phyloP scores from a whole-genome alignment of 345 rosid species.

The Raphanus sativus region DNA sequence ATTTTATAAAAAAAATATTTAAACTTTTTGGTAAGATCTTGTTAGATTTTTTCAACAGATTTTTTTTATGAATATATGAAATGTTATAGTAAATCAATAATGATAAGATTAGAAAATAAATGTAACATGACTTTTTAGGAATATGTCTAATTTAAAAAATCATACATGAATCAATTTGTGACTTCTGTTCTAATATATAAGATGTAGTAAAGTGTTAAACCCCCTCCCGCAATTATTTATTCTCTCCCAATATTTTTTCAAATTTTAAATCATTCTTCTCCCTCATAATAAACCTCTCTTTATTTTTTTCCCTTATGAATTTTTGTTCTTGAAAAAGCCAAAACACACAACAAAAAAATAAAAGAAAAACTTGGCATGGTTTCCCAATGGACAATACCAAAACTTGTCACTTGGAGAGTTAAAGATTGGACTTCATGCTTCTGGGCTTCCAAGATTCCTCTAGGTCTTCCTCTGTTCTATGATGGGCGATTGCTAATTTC shows the following conservation, averaged over 20 bases:
- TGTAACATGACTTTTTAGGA: too few relatives aligned
- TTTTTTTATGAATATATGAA: too few relatives aligned
- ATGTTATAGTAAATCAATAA: too few relatives aligned
- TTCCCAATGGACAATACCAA: slow-evolving; percentile 50
- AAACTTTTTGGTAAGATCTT: too few relatives aligned
- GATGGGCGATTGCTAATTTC: neutral
- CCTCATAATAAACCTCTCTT: slow-evolving; percentile 12
- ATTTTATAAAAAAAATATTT: too few relatives aligned
- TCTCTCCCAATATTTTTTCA: slow-evolving; percentile 22
- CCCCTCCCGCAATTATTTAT: too few relatives aligned
- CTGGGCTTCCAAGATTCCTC: slow-evolving; percentile 53
- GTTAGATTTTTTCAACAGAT: too few relatives aligned
- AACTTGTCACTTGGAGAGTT: slow-evolving; percentile 53
- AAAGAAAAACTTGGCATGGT: slow-evolving; percentile 32
- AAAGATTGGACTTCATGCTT: slow-evolving; percentile 66
- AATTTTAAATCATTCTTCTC: slow-evolving; percentile 46
- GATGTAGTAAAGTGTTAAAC: too few relatives aligned
- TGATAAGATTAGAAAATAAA: too few relatives aligned
- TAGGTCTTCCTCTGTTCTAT: slow-evolving; percentile 40
- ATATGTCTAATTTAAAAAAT: too few relatives aligned
- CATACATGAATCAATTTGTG: too few relatives aligned
- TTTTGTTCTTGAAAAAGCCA: neutral
- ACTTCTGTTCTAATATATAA: neutral
- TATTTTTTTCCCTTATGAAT: neutral
- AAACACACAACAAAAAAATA: neutral